Percentiles rank a stretch among this genome's conserved stretches.
These are phyloP conservation scores for Cladosporium colombiae DNA, from an alignment of 2,329 filamentous ascomycete species.

Conservation along the genomic window DNA sequence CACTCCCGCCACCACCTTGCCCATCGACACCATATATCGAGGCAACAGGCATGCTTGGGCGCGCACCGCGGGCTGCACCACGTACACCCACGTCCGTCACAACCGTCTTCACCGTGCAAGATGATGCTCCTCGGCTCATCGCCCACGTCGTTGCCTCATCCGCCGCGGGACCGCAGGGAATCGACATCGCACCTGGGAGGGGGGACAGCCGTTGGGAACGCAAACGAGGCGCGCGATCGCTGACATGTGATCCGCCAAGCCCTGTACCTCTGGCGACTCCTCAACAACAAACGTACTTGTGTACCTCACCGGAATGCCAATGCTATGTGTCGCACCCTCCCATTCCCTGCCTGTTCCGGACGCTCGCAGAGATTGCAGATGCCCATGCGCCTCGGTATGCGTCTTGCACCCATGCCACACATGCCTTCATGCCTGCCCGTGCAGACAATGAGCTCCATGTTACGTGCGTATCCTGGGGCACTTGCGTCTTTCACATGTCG, in stretches of 20 bases:
- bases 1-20: not conserved
- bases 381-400: not conserved
- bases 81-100: not conserved
- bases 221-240: slow-evolving; percentile 11
- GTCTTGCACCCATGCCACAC: not conserved
- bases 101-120: not conserved
- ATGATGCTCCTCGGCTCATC: slow-evolving; percentile 4
- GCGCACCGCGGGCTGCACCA: too few species aligned
- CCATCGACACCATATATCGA: not conserved
- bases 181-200: slow-evolving; percentile 9
- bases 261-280: slow-evolving; percentile 4
- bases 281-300: not conserved
- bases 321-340: not conserved
- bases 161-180: slow-evolving; percentile 2
- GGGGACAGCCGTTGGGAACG: slow-evolving; percentile 14
- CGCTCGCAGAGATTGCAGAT: not conserved
- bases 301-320: slow-evolving; percentile 7
- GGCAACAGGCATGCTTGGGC: not conserved
- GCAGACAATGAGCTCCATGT: not conserved
- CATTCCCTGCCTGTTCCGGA: not conserved
- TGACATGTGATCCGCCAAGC: slow-evolving; percentile 18
- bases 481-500: slow-evolving; percentile 4
- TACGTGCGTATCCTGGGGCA: not conserved
- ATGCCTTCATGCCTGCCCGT: not conserved
- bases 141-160: not conserved